These are phyloP conservation scores for Septoria linicola DNA, from an alignment of 2,329 filamentous ascomycete genomes.

Conservation along the genomic window DNA sequence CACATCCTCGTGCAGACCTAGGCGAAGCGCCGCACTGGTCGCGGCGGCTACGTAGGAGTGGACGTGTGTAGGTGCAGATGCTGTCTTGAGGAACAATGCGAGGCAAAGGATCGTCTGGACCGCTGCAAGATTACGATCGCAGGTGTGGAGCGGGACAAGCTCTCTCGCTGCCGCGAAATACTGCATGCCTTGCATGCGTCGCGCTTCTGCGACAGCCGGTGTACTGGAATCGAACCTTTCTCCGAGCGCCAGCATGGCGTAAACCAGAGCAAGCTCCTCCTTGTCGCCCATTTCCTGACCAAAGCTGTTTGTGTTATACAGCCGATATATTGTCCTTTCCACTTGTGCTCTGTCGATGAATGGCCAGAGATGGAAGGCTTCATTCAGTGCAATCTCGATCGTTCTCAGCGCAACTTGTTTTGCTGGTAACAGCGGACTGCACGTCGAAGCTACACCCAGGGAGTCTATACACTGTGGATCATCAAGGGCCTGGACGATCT, in stretches of 20 bases:
- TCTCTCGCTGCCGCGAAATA: constrained; percentile 23
- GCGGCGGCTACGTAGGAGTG: constrained; percentile 24
- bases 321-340: constrained; percentile 18
- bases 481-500: constrained; percentile 22
- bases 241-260: constrained; percentile 22
- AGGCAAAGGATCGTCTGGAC: constrained; percentile 24
- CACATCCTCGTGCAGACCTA: constrained; percentile 24
- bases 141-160: constrained; percentile 19
- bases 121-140: constrained; percentile 22
- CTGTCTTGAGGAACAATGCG: constrained; percentile 24
- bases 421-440: constrained; percentile 15
- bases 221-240: constrained; percentile 21
- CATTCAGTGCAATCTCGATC: constrained; percentile 20
- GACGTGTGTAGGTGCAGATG: constrained; percentile 11
- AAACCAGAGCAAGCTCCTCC: constrained; percentile 24
- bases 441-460: constrained; percentile 1
- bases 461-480: constrained; percentile 12
- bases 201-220: not conserved
- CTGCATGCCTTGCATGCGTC: constrained; percentile 12
- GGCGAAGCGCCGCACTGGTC: constrained; percentile 20
- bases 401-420: constrained; percentile 11
- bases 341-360: constrained; percentile 21
- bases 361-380: constrained; percentile 23
- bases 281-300: constrained; percentile 21
- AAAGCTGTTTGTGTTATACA: constrained; percentile 21